A percentile compares a stretch with the other conserved stretches of the same genome.
phyloP scores from a whole-genome alignment of 2,329 filamentous ascomycete genomes.

The Penicillium sp. region DNA sequence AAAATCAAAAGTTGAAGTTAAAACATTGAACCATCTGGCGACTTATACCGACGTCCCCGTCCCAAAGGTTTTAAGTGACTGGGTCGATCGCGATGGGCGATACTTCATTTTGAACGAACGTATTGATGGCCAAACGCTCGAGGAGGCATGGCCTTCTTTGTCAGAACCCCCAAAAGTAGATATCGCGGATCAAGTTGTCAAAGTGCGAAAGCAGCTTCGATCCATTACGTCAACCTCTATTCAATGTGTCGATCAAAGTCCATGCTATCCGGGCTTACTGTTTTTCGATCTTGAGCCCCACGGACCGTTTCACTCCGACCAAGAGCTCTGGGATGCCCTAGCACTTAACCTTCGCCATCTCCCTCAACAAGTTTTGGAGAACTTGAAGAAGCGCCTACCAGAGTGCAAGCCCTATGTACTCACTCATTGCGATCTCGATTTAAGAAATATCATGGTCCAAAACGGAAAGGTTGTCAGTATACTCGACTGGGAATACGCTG shows the following conservation, averaged over 20 bases:
- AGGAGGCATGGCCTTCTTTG: slow-evolving; percentile 17
- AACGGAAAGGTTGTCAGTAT: slow-evolving; percentile 26
- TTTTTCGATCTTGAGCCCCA: no score
- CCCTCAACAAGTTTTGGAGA: slow-evolving; percentile 10
- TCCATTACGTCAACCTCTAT: slow-evolving; percentile 15
- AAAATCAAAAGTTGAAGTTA: no score
- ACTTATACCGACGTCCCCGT: slow-evolving; percentile 12
- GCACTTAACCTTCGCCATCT: slow-evolving; percentile 4
- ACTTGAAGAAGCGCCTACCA: slow-evolving; percentile 19
- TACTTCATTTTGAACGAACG: no score
- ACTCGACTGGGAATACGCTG: slow-evolving; percentile 34
- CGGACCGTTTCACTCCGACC: background rate
- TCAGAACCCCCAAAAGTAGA: slow-evolving; percentile 9
- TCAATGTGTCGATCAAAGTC: no score
- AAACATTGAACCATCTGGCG: slow-evolving; percentile 7
- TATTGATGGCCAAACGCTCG: slow-evolving; percentile 18
- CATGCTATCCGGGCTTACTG: no score
- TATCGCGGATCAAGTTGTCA: slow-evolving; percentile 18
- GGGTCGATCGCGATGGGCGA: no score
- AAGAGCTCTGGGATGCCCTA: background rate
- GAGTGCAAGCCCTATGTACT: slow-evolving; percentile 25
- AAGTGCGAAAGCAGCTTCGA: slow-evolving; percentile 14
- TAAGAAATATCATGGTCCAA: slow-evolving; percentile 28
- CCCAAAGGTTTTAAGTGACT: slow-evolving; percentile 14
- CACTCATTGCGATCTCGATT: no score